phyloP scores from a whole-genome alignment of 2,329 filamentous ascomycete species.

The Ophiostoma ulmi region DNA sequence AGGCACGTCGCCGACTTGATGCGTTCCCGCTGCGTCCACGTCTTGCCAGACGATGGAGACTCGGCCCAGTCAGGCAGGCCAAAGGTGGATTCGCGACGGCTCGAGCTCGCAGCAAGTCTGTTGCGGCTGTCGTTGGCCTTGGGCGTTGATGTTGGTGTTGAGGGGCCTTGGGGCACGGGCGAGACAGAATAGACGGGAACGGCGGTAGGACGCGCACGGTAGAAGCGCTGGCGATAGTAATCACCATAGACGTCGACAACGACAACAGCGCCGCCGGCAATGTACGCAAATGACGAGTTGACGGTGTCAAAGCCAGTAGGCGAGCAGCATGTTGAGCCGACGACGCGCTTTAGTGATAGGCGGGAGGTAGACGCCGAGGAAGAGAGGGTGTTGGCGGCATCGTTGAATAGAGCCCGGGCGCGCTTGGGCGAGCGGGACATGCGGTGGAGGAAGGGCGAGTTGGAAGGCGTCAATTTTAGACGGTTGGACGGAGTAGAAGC shows the following conservation, averaged over 20 bases:
- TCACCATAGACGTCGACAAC: conserved; percentile 72
- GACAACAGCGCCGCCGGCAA: conserved; percentile 89
- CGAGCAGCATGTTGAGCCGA: conserved; percentile 82
- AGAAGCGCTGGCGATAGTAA: conserved; percentile 74
- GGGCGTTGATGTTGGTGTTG: conserved; percentile 49
- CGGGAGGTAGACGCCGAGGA: conserved; percentile 38
- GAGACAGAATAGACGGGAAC: conserved; percentile 58
- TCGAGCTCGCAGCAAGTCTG: conserved; percentile 40
- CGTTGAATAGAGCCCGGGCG: conserved; percentile 43
- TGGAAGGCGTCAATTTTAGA: conserved; percentile 69
- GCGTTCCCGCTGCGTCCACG: conserved; percentile 82
- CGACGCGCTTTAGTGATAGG: conserved; percentile 73
- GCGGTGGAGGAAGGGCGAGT: conserved; percentile 63
- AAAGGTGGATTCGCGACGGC: conserved; percentile 45
- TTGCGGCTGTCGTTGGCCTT: conserved; percentile 61
- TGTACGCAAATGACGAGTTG: conserved; percentile 76
- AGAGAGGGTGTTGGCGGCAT: conserved; percentile 10
- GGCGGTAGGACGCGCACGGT: conserved; percentile 75
- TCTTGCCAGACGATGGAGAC: conserved; percentile 55
- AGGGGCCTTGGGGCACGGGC: conserved; percentile 46
- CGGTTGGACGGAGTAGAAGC: conserved; percentile 55
- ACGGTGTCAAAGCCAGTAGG: conserved; percentile 83
- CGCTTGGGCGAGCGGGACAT: conserved; percentile 59
- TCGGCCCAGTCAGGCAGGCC: conserved; percentile 55
- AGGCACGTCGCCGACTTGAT: conserved; percentile 94